These are phyloP conservation scores for Alisma plantagoaquatica DNA, from an alignment of 106 monocot species.

Conservation along the genomic window DNA sequence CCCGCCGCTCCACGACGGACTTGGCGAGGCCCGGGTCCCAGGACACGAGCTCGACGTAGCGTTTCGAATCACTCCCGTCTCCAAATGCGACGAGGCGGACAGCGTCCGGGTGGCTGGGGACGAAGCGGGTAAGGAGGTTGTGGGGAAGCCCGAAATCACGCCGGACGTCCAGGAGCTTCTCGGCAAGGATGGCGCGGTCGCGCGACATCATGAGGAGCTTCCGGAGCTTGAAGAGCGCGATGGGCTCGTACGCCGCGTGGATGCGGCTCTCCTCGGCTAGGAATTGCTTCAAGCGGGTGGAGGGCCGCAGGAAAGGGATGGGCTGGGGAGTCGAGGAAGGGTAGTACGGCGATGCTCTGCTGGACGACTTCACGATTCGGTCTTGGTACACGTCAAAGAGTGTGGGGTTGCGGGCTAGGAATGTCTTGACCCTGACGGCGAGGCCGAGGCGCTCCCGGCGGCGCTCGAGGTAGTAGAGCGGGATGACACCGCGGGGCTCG, in stretches of 20 bases:
- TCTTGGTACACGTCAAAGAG: constrained; percentile 62
- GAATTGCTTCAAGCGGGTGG: constrained; percentile 29
- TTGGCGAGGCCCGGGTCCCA: constrained; percentile 57
- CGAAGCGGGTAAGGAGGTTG: constrained; percentile 45
- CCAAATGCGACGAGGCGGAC: too few relatives aligned
- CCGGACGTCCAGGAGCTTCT: constrained; percentile 57
- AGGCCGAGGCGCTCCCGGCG: constrained; percentile 69
- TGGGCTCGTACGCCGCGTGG: constrained; percentile 21
- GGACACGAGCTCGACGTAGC: constrained; percentile 47
- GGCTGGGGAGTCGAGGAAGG: constrained; percentile 26
- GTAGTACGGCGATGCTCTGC: too few relatives aligned
- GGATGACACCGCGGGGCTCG: constrained; percentile 44
- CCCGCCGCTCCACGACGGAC: constrained; percentile 45
- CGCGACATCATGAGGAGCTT: constrained; percentile 82
- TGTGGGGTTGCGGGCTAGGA: constrained; percentile 51
- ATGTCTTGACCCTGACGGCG: constrained; percentile 37
- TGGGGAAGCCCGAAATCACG: constrained; percentile 73
- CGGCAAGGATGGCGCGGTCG: constrained; percentile 33
- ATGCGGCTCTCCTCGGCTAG: constrained; percentile 26
- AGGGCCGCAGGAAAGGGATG: constrained; percentile 62
- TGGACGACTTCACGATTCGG: constrained; percentile 38
- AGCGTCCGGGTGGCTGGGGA: constrained; percentile 33
- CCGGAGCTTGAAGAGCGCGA: constrained; percentile 41
- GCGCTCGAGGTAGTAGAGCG: constrained; percentile 77
- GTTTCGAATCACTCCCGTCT: constrained; percentile 18